phyloP scores from a whole-genome alignment of 148 eudicot species.

The Arctostaphylos glauca region DNA sequence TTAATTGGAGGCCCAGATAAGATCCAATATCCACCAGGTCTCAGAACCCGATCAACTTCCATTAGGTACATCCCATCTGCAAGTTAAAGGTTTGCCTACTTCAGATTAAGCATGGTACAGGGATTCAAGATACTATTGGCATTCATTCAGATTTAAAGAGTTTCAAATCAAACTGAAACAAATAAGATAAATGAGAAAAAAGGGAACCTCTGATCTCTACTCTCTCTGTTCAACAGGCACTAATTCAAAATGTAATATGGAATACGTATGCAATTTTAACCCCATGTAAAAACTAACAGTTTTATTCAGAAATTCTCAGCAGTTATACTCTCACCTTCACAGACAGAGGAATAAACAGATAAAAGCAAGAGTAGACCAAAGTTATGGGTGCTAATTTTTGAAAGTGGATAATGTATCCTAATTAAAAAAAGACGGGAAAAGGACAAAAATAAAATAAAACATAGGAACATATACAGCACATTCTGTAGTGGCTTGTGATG shows the following conservation, averaged over 20 bases:
- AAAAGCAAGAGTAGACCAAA: not conserved
- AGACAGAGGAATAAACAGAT: not conserved
- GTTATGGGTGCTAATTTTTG: not conserved
- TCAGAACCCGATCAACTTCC: slow-evolving; percentile 32
- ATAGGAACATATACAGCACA: not conserved
- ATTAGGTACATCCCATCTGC: slow-evolving; percentile 28
- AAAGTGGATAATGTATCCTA: not conserved
- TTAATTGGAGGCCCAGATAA: slow-evolving; percentile 40
- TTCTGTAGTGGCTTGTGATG: not conserved
- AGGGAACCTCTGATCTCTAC: not conserved
- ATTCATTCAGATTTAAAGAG: not conserved
- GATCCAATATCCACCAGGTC: slow-evolving; percentile 36
- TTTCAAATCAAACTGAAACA: not conserved
- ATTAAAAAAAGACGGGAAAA: not conserved
- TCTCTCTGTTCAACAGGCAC: not conserved
- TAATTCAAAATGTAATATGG: not conserved
- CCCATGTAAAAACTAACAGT: not conserved
- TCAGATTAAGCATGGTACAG: not conserved
- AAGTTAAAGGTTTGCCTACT: not conserved
- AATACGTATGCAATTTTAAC: not conserved
- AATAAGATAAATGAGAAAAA: not conserved
- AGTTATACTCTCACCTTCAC: not conserved
- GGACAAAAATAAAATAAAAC: not conserved
- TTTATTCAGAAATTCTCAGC: not conserved
- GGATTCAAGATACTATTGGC: not conserved